These are phyloP conservation scores for Lipomyces chichibuensis DNA, from an alignment of 805 yeast genomes.

Conservation along the genomic window DNA sequence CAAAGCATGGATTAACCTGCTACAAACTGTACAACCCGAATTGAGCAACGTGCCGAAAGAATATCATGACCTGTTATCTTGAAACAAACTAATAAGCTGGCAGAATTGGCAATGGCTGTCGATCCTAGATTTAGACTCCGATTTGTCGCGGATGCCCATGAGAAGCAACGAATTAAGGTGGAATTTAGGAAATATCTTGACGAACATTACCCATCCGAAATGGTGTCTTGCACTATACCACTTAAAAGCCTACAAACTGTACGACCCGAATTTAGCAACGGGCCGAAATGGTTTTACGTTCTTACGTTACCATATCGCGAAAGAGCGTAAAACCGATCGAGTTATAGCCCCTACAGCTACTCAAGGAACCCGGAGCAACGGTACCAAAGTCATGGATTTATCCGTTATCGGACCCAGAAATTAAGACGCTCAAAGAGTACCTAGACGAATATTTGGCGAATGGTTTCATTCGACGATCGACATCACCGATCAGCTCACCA, in stretches of 20 bases:
- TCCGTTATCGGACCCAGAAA: not conserved
- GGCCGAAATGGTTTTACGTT: no score
- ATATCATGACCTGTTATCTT: not conserved
- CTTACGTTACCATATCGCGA: no score
- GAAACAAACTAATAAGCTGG: conserved; percentile 4
- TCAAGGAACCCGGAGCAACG: not conserved
- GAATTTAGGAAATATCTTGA: conserved; percentile 2
- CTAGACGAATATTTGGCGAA: not conserved
- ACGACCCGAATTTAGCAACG: no score
- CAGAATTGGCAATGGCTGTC: conserved; percentile 7
- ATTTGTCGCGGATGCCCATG: conserved; percentile 9
- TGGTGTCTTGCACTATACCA: not conserved
- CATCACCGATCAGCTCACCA: conserved; percentile 7
- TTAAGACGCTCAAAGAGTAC: not conserved
- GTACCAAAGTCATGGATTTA: not conserved
- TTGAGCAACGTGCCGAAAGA: not conserved
- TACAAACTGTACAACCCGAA: not conserved
- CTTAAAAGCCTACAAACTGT: no score
- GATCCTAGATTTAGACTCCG: conserved; percentile 8
- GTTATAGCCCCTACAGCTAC: no score
- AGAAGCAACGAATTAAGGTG: conserved; percentile 8
- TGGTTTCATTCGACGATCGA: not conserved
- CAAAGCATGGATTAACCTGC: not conserved
- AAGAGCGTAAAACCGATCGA: no score
- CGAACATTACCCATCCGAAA: conserved; percentile 1